These are phyloP conservation scores for Cordia subcordata DNA, from an alignment of 257 asterid genomes.

Conservation along the genomic window DNA sequence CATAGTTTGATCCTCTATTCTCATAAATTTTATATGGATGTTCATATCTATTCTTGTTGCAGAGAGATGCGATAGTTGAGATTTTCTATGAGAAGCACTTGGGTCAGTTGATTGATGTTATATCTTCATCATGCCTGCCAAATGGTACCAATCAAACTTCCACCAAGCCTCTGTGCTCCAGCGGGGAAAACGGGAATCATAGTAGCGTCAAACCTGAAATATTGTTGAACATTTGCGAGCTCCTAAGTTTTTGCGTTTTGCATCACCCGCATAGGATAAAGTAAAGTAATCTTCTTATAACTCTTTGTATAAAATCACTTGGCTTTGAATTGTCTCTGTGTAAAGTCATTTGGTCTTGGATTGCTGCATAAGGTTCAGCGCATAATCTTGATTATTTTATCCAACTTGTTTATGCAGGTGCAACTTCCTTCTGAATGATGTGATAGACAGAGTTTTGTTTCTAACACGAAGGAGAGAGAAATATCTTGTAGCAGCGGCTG, in stretches of 20 bases:
- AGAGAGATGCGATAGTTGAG: slow-evolving; percentile 79
- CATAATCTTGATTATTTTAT: background rate
- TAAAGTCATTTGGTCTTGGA: background rate
- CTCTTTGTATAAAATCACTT: background rate
- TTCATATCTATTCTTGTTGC: slow-evolving; percentile 34
- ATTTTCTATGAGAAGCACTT: slow-evolving; percentile 88
- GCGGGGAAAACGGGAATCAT: slow-evolving; percentile 40
- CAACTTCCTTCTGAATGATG: slow-evolving; percentile 78
- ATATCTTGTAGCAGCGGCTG: slow-evolving; percentile 85
- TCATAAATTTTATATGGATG: background rate
- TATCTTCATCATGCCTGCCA: slow-evolving; percentile 66
- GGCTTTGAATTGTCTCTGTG: background rate
- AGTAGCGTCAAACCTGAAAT: slow-evolving; percentile 74
- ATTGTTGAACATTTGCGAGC: slow-evolving; percentile 78
- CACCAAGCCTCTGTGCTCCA: slow-evolving; percentile 36
- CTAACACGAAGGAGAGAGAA: slow-evolving; percentile 86
- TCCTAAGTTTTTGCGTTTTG: slow-evolving; percentile 86
- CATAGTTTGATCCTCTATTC: background rate
- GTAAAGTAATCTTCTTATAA: slow-evolving; percentile 61
- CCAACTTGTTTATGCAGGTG: slow-evolving; percentile 43
- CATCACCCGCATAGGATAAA: slow-evolving; percentile 93
- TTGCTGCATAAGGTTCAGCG: background rate
- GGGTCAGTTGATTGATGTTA: slow-evolving; percentile 70
- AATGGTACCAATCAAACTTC: slow-evolving; percentile 26
- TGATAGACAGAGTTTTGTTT: slow-evolving; percentile 74